Evolutionary conservation across 805 yeast species (phyloP).

Genomic region (Candida maesae): DNA sequence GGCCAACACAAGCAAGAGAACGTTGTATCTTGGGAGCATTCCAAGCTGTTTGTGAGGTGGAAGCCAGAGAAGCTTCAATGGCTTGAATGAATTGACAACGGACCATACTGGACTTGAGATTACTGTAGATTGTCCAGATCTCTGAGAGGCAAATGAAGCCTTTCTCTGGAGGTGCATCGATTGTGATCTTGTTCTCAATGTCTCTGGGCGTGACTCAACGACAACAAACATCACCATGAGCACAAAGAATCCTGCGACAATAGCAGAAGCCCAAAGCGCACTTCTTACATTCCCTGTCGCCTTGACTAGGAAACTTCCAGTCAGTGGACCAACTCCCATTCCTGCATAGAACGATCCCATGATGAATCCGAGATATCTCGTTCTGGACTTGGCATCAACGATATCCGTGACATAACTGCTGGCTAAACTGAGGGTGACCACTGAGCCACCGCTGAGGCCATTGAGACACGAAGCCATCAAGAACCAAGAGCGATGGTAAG

Average conservation of each 20-base stretch:
- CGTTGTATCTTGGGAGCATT: slow-evolving; percentile 39
- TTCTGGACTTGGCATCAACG: slow-evolving; percentile 56
- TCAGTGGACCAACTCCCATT: slow-evolving; percentile 59
- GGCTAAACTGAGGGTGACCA: slow-evolving; percentile 51
- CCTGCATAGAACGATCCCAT: slow-evolving; percentile 60
- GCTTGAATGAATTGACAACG: slow-evolving; percentile 25
- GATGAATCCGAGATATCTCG: slow-evolving; percentile 53
- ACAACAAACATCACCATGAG: slow-evolving; percentile 37
- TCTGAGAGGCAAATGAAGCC: slow-evolving; percentile 31
- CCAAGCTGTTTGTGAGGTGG: slow-evolving; percentile 35
- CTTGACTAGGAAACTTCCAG: slow-evolving; percentile 42
- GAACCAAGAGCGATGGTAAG: slow-evolving; percentile 36
- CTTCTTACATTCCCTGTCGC: slow-evolving; percentile 25
- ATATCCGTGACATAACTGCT: slow-evolving; percentile 76
- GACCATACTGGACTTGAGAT: slow-evolving; percentile 1
- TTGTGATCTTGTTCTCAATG: slow-evolving; percentile 51
- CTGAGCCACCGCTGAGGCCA: slow-evolving; percentile 59
- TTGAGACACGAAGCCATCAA: slow-evolving; percentile 43
- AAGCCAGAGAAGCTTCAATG: slow-evolving; percentile 53
- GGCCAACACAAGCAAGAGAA: slow-evolving; percentile 43
- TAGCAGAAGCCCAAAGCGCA: slow-evolving; percentile 31
- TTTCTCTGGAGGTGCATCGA: slow-evolving; percentile 29
- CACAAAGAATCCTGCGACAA: slow-evolving; percentile 31
- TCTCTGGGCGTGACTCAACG: slow-evolving; percentile 61
- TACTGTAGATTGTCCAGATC: slow-evolving; percentile 1